Evolutionary conservation across 2,329 filamentous ascomycete species (phyloP).

Genomic region (Hypoxylon sp.): DNA sequence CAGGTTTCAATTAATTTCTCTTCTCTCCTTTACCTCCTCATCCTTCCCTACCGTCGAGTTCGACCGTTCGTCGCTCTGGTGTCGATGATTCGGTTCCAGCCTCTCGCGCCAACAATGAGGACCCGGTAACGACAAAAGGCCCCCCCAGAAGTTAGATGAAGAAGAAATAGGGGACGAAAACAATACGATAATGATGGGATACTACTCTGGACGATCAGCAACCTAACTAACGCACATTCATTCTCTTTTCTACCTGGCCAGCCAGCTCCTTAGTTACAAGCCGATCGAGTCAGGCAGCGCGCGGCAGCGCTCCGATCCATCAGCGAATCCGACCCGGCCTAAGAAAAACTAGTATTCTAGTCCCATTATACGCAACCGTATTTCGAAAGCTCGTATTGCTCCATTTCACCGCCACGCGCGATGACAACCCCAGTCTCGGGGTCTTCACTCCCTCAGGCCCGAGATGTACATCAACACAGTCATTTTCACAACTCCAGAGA

Average conservation of each 20-base stretch:
- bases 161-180: slow-evolving; percentile 41
- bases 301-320: slow-evolving; percentile 36
- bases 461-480: slow-evolving; percentile 54
- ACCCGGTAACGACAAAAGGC: slow-evolving; percentile 46
- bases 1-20: slow-evolving; percentile 26
- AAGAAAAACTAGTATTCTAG: slow-evolving; percentile 43
- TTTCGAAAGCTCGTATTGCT: slow-evolving; percentile 52
- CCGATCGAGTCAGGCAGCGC: slow-evolving; percentile 46
- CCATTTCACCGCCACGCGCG: slow-evolving; percentile 56
- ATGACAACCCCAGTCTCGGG: slow-evolving; percentile 61
- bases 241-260: slow-evolving; percentile 36
- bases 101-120: slow-evolving; percentile 46
- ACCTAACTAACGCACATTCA: slow-evolving; percentile 47
- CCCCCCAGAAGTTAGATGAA: slow-evolving; percentile 30
- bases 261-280: slow-evolving; percentile 23
- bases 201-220: slow-evolving; percentile 50
- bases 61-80: slow-evolving; percentile 41
- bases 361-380: slow-evolving; percentile 45
- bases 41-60: slow-evolving; percentile 38
- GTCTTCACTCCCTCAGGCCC: slow-evolving; percentile 65
- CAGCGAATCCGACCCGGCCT: slow-evolving; percentile 41
- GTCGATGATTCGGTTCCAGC: slow-evolving; percentile 42
- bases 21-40: slow-evolving; percentile 37
- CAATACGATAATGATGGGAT: slow-evolving; percentile 49
- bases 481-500: slow-evolving; percentile 51